Conservation (phyloP, 2,329 filamentous ascomycete genomes). For the Colletotrichum tofieldiae region DNA sequence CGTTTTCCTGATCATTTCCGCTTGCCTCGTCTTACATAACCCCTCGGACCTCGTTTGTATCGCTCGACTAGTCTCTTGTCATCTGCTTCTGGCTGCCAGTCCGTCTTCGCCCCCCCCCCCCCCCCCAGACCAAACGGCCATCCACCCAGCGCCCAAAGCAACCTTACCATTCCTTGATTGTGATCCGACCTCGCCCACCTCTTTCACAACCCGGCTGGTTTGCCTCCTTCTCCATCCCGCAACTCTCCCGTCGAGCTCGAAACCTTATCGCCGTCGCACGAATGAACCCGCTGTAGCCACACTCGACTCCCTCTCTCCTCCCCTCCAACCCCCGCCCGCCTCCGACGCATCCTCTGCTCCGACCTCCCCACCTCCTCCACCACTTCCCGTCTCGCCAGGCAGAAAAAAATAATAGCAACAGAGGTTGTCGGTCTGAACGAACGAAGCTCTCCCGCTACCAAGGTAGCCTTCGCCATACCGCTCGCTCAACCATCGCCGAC, state of each 20-base stretch:
- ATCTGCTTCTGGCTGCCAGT: conserved; percentile 5
- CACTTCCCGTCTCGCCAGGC: conserved; percentile 7
- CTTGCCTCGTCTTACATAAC: conserved; percentile 12
- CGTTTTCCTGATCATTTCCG: background rate
- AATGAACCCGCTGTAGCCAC: conserved; percentile 39
- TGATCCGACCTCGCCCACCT: background rate
- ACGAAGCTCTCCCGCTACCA: background rate
- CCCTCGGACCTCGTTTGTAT: background rate
- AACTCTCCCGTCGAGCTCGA: conserved; percentile 16
- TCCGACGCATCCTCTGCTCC: conserved; percentile 20
- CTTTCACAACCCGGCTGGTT: background rate
- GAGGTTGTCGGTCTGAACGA: background rate
- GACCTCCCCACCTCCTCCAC: conserved; percentile 9
- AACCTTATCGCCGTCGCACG: conserved; percentile 36
- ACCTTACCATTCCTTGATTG: background rate
- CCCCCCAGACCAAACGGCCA: background rate
- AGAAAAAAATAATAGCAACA: background rate
- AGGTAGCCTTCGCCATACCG: background rate
- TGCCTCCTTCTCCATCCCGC: conserved; percentile 9
- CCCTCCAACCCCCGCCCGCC: conserved; percentile 2
- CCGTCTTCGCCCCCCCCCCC: conserved; percentile 8
- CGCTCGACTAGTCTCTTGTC: background rate
- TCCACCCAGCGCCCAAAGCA: background rate
- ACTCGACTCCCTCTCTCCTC: background rate
- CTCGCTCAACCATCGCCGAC: conserved; percentile 15